These are phyloP conservation scores for Fraxinus greggii DNA, from an alignment of 305 asterid species.

Conservation along the genomic window DNA sequence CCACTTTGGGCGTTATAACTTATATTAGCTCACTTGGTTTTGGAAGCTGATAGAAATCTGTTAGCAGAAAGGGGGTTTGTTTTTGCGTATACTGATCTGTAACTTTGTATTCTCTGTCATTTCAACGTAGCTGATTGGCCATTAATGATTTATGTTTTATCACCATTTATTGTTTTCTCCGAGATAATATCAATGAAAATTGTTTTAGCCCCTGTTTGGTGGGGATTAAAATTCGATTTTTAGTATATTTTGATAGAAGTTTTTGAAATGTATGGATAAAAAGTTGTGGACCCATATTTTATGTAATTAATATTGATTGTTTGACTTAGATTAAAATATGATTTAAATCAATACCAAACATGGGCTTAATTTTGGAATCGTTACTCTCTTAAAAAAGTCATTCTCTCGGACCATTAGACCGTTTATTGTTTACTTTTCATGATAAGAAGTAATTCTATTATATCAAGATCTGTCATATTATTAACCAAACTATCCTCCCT, in stretches of 20 bases:
- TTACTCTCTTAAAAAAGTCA: neutral
- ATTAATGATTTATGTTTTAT: neutral
- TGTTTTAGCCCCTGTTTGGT: neutral
- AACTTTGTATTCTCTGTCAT: neutral
- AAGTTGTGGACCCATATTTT: no score
- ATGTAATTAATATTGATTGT: no score
- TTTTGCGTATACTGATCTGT: neutral
- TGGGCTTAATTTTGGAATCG: neutral
- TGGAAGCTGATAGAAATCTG: neutral
- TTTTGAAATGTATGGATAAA: no score
- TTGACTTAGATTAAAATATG: no score
- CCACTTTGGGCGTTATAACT: neutral
- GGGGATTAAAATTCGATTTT: no score
- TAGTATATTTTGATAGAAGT: no score
- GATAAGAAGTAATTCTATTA: neutral
- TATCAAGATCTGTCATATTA: neutral
- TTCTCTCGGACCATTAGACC: neutral
- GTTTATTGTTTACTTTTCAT: neutral
- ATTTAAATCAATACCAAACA: no score
- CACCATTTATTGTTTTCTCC: neutral
- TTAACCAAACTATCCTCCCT: slow-evolving; percentile 21
- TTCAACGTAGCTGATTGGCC: neutral
- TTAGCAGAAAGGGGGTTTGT: neutral
- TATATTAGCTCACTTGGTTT: neutral
- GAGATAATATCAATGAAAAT: neutral